Evolutionary conservation across 495 filamentous ascomycete species (phyloP), one percentile per base, ranked within the genome.

Genomic region (Tuber melanosporum): DNA sequence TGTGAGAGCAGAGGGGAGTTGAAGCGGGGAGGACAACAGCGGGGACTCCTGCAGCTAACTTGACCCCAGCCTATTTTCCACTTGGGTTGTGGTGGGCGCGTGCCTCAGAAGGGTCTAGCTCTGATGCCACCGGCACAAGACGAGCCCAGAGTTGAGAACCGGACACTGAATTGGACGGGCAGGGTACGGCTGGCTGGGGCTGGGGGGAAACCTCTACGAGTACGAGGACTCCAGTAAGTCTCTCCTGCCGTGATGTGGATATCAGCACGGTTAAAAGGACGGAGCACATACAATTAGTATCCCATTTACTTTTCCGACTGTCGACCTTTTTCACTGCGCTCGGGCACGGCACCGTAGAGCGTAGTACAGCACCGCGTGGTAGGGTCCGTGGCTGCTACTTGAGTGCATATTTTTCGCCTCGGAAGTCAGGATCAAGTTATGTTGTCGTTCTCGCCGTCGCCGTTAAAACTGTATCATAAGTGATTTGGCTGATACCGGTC

Each of bases 21-120:
- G 57, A 36, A 36, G 57, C 26, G 57, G 57, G 26, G 47, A 49
- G 47, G 57, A 36, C 57, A 26, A 66, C 57, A 66, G 26, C 26
- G 57, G 57, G 26, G 57, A 66, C 57, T 66, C 57, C 26, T 66
- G 57, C 57, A 66, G 57, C 57, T 36, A 66, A 14, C 52, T 62
- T 62, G n/a, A 32, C 52, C 20, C 47, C 52, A 66, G 20, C 47
- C 26, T 66, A 14, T 5, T 26, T 66, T 66, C 17, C 26, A 36
- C 2, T 36, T 66, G 26, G 17, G 57, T 7, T 36, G 57, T 36
- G 57, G n/a, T 66, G 57, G 17, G 57, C 26, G 57, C 57, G 26
- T 36, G 26, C 26, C 57, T 36, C 57, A 17, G 52, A 17, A 19
- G 36, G 57, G 57, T 66, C 57, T 66, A 66, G 57, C 57, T 36